Conservation (phyloP, 108 stramenopile species). For the Chaetoceros tenuissimus region DNA sequence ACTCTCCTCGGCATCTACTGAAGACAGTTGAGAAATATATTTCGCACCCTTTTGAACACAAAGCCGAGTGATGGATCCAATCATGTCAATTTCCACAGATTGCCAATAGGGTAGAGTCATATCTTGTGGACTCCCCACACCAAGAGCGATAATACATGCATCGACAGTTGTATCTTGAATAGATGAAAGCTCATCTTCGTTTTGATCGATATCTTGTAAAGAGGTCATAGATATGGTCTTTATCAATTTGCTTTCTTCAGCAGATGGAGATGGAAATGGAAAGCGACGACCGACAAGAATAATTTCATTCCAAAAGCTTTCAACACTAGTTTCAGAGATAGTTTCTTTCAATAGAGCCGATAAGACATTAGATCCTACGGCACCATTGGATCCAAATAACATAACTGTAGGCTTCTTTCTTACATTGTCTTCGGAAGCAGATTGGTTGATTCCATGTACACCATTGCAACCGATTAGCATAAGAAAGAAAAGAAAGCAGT, state of each 20-base stretch:
- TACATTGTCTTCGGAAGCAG: too few species aligned
- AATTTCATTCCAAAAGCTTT: slow-evolving; percentile 2
- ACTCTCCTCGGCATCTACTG: not conserved
- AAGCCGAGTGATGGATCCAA: slow-evolving; percentile 9
- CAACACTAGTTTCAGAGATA: too few species aligned
- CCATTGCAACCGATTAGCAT: too few species aligned
- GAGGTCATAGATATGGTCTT: not conserved
- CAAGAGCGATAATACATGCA: slow-evolving; percentile 18
- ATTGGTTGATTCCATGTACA: too few species aligned
- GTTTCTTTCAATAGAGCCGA: slow-evolving; percentile 1
- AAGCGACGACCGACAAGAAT: slow-evolving; percentile 15
- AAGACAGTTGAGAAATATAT: slow-evolving; percentile 1
- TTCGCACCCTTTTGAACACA: slow-evolving; percentile 4
- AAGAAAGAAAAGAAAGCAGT: too few species aligned
- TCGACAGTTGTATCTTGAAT: slow-evolving; percentile 7
- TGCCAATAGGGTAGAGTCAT: slow-evolving; percentile 6
- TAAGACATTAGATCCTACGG: slow-evolving; percentile 13
- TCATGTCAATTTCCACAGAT: slow-evolving; percentile 9
- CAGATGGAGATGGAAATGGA: too few species aligned
- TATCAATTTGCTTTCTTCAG: not conserved
- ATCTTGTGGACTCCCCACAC: slow-evolving; percentile 6
- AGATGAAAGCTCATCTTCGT: slow-evolving; percentile 9
- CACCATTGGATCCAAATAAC: slow-evolving; percentile 16
- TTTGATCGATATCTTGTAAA: slow-evolving; percentile 2
- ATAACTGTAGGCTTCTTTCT: too few species aligned